Evolutionary conservation across 345 rosid species (phyloP).

Genomic region (Aethionema arabicum): DNA sequence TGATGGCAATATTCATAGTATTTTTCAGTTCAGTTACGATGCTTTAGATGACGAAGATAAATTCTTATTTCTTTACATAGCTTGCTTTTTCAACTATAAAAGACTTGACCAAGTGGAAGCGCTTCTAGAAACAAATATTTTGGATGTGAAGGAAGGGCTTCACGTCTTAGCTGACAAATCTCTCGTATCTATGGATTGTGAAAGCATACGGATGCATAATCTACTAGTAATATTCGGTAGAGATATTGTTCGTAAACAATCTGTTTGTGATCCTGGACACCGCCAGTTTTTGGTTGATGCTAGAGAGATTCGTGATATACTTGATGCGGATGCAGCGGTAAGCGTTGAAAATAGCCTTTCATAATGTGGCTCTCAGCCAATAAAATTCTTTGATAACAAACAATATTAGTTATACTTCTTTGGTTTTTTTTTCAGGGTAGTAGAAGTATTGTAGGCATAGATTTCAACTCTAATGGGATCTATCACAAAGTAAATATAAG

Average conservation of each 20-base stretch:
- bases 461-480: too few species aligned
- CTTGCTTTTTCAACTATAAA: conserved; percentile 18
- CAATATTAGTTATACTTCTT: conserved; percentile 5
- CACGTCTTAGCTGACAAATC: conserved; percentile 16
- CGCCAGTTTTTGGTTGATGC: conserved; percentile 19
- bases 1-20: neutral
- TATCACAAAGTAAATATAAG: too few species aligned
- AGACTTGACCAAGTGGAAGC: neutral
- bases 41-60: conserved; percentile 2
- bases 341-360: neutral
- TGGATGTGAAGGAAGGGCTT: too few species aligned
- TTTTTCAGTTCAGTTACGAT: conserved; percentile 25
- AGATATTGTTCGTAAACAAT: conserved; percentile 16
- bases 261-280: neutral
- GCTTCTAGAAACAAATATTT: too few species aligned
- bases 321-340: conserved; percentile 11
- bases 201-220: conserved; percentile 22
- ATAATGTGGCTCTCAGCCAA: too few species aligned
- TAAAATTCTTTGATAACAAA: neutral
- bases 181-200: neutral
- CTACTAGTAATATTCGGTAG: conserved; percentile 27
- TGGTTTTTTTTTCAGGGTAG: too few species aligned
- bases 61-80: too few species aligned
- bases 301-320: conserved; percentile 14
- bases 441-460: conserved; percentile 15